These are phyloP conservation scores for Spathaspora arborariae DNA, from an alignment of 805 yeast species.

Conservation along the genomic window DNA sequence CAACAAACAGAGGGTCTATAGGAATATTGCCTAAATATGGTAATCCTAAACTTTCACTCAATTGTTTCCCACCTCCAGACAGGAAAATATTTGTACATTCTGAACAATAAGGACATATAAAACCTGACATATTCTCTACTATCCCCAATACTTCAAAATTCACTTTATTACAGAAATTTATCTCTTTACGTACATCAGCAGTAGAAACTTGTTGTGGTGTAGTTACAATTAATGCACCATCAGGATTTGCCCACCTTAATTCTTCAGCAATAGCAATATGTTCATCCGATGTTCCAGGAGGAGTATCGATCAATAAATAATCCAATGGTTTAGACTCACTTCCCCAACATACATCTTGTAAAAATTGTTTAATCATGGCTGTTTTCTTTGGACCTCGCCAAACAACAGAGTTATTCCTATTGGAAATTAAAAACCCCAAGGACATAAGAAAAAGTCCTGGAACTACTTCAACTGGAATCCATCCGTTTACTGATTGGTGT, in stretches of 20 bases:
- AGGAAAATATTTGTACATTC: slow-evolving; percentile 92
- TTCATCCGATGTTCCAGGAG: slow-evolving; percentile 98
- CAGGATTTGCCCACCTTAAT: slow-evolving; percentile 65
- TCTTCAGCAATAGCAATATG: slow-evolving; percentile 97
- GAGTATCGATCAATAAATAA: slow-evolving; percentile 88
- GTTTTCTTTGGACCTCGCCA: slow-evolving; percentile 99
- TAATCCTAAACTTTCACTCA: slow-evolving; percentile 61
- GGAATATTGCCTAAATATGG: slow-evolving; percentile 86
- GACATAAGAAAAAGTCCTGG: slow-evolving; percentile 65
- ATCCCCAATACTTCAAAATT: slow-evolving; percentile 77
- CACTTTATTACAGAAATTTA: slow-evolving; percentile 87
- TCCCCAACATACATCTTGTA: slow-evolving; percentile 91
- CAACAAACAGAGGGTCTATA: slow-evolving; percentile 87
- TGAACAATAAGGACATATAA: slow-evolving; percentile 87
- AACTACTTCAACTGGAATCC: slow-evolving; percentile 78
- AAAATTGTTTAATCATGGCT: slow-evolving; percentile 93
- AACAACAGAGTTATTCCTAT: slow-evolving; percentile 86
- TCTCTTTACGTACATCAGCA: slow-evolving; percentile 91
- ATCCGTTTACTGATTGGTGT: slow-evolving; percentile 76
- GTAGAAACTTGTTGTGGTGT: slow-evolving; percentile 94
- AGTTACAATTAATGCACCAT: slow-evolving; percentile 92
- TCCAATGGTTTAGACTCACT: slow-evolving; percentile 47
- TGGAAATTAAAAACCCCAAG: slow-evolving; percentile 78
- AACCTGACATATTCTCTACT: slow-evolving; percentile 96
- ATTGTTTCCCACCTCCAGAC: slow-evolving; percentile 80